Evolutionary conservation across 805 yeast genomes (phyloP), one percentile per base, ranked within the genome.

Genomic region (Kluyveromyces dobzhanskii): DNA sequence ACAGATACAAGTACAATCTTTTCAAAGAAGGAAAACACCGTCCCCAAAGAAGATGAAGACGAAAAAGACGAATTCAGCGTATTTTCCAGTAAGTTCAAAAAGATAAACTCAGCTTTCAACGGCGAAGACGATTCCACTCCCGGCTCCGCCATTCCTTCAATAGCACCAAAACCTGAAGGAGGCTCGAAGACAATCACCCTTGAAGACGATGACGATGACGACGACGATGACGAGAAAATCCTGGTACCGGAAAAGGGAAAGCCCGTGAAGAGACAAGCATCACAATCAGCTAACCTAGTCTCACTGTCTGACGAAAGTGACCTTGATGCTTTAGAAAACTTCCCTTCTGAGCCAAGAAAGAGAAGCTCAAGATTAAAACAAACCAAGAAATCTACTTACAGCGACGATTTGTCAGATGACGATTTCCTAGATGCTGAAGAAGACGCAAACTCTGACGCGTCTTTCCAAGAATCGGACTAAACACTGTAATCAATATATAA

Each of bases 1-100:
- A 35, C 35, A n/a, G 17, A 7, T 24, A 39, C 31, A 21, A n/a
- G 43, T 8, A 35, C 35, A n/a, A 18, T 32, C 1, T 30, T 31
- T 9, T 32, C 17, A 23, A 35, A 28, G 7, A 12, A 11, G 7
- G 38, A 37, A 14, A 32, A 32, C 13, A 6, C 24, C 6, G 50
- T 41, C 9, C 44, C 41, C n/a, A 42, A 45, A 5, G 46, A 38
- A 2, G 40, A 40, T 9, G 41, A 35, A 7, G 24, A 21, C 6
- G 24, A 21, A 6, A 27, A 27, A 7, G 45, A 37, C 4, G 45
- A 43, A 11, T 35, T 57, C 28, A 55, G 62, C 36, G 37, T 53
- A 7, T 57, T 59, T 32, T 56, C 64, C 1, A 54, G 47, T 40
- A 56, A 49, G 40, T 59, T 59, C 35, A 59, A 55, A 34, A 50